phyloP scores from a whole-genome alignment of 177 flowering plant genomes.

The Vitis hybrid region DNA sequence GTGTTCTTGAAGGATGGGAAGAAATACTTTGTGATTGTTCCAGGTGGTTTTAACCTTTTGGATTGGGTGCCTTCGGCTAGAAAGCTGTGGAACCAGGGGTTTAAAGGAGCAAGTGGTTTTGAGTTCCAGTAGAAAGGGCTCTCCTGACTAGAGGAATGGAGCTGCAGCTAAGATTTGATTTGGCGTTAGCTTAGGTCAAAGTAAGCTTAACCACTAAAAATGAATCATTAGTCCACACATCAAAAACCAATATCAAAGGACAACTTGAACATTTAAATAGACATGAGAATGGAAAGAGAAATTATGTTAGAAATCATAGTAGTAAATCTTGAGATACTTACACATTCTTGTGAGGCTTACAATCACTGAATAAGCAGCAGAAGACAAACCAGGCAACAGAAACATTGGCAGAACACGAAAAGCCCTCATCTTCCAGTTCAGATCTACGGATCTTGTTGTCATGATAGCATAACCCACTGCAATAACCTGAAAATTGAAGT shows the following conservation, averaged over 20 bases:
- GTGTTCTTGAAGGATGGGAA: too few relatives aligned
- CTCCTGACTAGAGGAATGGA: too few relatives aligned
- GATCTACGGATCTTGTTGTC: constrained; percentile 67
- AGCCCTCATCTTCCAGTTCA: constrained; percentile 90
- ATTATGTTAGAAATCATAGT: background rate
- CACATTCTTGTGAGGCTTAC: constrained; percentile 57
- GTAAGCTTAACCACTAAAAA: background rate
- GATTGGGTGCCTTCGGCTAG: too few relatives aligned
- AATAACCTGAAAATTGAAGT: constrained; percentile 47
- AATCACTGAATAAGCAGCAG: constrained; percentile 46
- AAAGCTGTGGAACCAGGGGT: too few relatives aligned
- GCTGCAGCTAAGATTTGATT: too few relatives aligned
- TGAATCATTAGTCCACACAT: background rate
- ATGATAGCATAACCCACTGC: constrained; percentile 89
- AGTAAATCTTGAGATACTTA: constrained; percentile 34
- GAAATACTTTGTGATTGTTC: too few relatives aligned
- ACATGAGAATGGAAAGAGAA: background rate
- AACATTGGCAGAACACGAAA: constrained; percentile 86
- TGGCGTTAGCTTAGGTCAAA: too few relatives aligned
- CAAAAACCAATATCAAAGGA: background rate
- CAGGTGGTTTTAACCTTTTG: too few relatives aligned
- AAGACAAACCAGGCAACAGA: constrained; percentile 65
- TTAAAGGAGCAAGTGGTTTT: too few relatives aligned
- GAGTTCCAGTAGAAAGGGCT: too few relatives aligned
- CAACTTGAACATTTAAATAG: background rate